phyloP scores from a whole-genome alignment of 768 basidiomycete species.

The Panellus pusillus region DNA sequence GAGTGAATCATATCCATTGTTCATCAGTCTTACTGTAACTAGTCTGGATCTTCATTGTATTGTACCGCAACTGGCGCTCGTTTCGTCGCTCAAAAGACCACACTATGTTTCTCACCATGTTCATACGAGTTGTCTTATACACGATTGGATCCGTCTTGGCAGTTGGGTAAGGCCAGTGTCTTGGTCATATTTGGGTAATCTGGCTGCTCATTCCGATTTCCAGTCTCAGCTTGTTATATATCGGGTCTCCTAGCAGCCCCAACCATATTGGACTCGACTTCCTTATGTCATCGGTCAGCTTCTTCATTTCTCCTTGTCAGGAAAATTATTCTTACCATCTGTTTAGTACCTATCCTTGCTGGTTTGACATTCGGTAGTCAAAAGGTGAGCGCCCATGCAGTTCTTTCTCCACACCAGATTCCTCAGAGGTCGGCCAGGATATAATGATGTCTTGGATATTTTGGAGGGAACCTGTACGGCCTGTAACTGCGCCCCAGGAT shows the following conservation, averaged over 20 bases:
- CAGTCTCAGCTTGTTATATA: slow-evolving; percentile 2
- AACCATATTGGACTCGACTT: slow-evolving; percentile 6
- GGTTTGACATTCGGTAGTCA: slow-evolving; percentile 10
- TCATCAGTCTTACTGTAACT: too few relatives aligned
- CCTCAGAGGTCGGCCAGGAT: too few relatives aligned
- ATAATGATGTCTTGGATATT: too few relatives aligned
- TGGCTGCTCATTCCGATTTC: too few relatives aligned
- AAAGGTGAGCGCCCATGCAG: slow-evolving; percentile 1
- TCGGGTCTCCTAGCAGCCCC: not conserved
- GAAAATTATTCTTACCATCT: not conserved
- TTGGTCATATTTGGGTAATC: not conserved
- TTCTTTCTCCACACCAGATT: too few relatives aligned
- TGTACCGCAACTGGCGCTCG: slow-evolving; percentile 8
- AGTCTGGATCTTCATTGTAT: slow-evolving; percentile 8
- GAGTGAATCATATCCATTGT: not conserved
- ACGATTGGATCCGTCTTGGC: slow-evolving; percentile 1
- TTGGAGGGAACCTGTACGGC: too few relatives aligned
- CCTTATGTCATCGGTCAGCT: not conserved
- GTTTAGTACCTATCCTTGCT: slow-evolving; percentile 7
- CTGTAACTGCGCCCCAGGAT: too few relatives aligned
- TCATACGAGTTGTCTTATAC: slow-evolving; percentile 8
- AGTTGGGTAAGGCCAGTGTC: not conserved
- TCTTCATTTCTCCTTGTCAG: not conserved
- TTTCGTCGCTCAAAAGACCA: not conserved
- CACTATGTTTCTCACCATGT: slow-evolving; percentile 2